Conservation (phyloP, 2,329 filamentous ascomycete species). For the Fusarium stilboides region DNA sequence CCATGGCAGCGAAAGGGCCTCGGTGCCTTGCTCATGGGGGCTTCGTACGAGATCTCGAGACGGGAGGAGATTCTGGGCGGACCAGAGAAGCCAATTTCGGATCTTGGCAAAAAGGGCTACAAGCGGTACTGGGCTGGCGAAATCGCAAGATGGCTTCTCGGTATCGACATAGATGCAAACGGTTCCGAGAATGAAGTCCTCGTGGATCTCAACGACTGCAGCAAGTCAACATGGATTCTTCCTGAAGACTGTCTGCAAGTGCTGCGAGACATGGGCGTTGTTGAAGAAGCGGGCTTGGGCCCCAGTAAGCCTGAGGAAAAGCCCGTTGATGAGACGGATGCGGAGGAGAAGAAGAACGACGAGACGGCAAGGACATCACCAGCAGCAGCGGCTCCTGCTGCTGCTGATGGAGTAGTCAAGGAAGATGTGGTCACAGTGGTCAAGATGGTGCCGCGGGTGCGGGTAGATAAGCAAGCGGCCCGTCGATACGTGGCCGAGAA, state of each 20-base stretch:
- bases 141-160: constrained; percentile 78
- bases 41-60: constrained; percentile 91
- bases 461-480: constrained; percentile 69
- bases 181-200: constrained; percentile 60
- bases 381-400: not conserved
- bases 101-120: constrained; percentile 87
- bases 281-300: constrained; percentile 70
- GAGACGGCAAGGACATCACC: constrained; percentile 28
- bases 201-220: constrained; percentile 79
- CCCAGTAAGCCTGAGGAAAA: constrained; percentile 55
- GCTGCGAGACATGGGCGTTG: constrained; percentile 84
- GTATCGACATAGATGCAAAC: constrained; percentile 57
- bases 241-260: constrained; percentile 86
- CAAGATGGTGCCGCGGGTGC: constrained; percentile 62
- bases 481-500: constrained; percentile 77
- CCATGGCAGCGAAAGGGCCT: constrained; percentile 95
- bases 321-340: constrained; percentile 24
- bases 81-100: constrained; percentile 93
- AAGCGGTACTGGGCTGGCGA: constrained; percentile 88
- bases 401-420: constrained; percentile 38
- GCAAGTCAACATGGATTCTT: constrained; percentile 84
- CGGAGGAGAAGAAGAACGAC: constrained; percentile 43
- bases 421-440: constrained; percentile 51
- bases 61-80: constrained; percentile 89
- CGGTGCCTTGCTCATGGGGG: constrained; percentile 89